Evolutionary conservation across 495 filamentous ascomycete genomes (phyloP), one percentile per base, ranked within the genome.

Genomic region (Chaetomium cochliodes): DNA sequence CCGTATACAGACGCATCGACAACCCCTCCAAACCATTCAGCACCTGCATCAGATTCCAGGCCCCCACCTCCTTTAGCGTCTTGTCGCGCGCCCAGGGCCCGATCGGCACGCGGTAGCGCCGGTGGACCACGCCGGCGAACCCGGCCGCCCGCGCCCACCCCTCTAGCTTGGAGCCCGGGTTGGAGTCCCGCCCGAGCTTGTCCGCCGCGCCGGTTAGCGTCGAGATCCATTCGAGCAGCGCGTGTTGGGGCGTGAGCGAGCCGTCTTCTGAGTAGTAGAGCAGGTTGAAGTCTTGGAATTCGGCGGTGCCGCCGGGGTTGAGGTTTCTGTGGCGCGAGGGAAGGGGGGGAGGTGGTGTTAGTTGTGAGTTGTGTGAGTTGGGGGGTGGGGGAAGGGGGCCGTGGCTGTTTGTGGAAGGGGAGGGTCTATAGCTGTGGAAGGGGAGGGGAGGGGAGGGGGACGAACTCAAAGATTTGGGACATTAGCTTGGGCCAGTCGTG

Each of bases 51-150:
- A 76, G 70, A 28, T 58, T 72, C 67, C 74, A 79, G 46, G 73
- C 53, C 28, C 87, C 55, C 2, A 58, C 86, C 39, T 76, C 73
- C 53, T 79, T 84, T 37, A 83, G 58, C 18, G 73, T 76, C n/a
- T 75, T 76, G 64, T 90, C 82, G 46, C 78, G 77, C 1, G 86
- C 78, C 86, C 85, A 88, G 7, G 81, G 73, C 39, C 86, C 87
- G 15, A 78, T 74, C 5, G 87, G 87, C 26, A 84, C 73, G 66
- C 85, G 86, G 65, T 81, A 82, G 16, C 59, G 69, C 66, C 25
- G 75, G 46, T 85, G 79, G 13, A 65, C 65, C 25, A 87, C 79
- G 58, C 86, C 82, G 18, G 78, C 69, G 69, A 87, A 88, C 0
- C 86, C 85, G 25, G 79, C 82, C 7, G 80, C 81, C 30, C 80